Evolutionary conservation across 768 basidiomycete species (phyloP).

Genomic region (Fomitopsis pulvina): DNA sequence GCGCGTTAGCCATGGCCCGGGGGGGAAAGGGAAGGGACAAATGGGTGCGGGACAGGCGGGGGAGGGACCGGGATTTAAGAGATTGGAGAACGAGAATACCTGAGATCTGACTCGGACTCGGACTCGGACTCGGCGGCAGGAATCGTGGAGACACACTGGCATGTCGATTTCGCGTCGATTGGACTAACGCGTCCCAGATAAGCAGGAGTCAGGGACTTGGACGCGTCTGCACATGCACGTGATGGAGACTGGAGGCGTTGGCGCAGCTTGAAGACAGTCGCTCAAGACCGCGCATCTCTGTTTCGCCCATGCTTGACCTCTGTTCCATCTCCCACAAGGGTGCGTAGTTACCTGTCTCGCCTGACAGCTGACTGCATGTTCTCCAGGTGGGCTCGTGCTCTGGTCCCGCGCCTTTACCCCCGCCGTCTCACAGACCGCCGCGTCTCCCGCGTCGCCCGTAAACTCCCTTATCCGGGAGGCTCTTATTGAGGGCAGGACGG

Average conservation of each 20-base stretch:
- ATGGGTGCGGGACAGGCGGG: too few species aligned
- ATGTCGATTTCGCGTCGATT: too few species aligned
- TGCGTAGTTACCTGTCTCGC: conserved; percentile 20
- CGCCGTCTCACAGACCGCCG: conserved; percentile 25
- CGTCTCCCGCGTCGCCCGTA: conserved; percentile 21
- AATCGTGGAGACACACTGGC: too few species aligned
- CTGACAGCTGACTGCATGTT: conserved; percentile 5
- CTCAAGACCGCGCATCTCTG: neutral
- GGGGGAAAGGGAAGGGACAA: too few species aligned
- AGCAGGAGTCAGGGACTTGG: too few species aligned
- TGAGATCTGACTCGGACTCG: too few species aligned
- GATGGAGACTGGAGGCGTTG: too few species aligned
- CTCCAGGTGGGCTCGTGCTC: conserved; percentile 80
- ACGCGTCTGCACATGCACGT: neutral
- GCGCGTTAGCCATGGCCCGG: too few species aligned
- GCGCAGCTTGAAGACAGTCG: neutral
- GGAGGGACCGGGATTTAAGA: too few species aligned
- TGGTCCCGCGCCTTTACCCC: conserved; percentile 97
- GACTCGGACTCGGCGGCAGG: too few species aligned
- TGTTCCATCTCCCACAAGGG: conserved; percentile 95
- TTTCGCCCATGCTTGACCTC: conserved; percentile 75
- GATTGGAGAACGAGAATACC: too few species aligned
- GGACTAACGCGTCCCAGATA: conserved; percentile 1
- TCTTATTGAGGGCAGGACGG: conserved; percentile 81
- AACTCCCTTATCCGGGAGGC: conserved; percentile 40